These are phyloP conservation scores for Brettanomyces nanus DNA, from an alignment of 805 yeast genomes.

Conservation along the genomic window DNA sequence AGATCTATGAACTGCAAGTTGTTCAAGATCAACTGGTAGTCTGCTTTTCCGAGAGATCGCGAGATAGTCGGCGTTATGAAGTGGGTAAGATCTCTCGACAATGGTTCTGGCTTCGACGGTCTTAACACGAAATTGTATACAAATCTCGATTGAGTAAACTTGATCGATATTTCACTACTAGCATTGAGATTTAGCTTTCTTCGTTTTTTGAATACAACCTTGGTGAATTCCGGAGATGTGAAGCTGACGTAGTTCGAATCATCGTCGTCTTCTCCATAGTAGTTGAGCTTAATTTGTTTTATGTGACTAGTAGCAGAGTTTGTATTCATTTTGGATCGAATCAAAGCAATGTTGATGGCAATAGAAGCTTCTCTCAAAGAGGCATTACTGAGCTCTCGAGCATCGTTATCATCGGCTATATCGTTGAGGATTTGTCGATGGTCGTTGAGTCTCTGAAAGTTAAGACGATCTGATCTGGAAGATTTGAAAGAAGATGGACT, in stretches of 20 bases:
- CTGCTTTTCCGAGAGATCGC: slow-evolving; percentile 6
- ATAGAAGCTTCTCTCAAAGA: background rate
- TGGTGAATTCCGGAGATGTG: background rate
- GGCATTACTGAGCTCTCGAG: background rate
- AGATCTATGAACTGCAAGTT: slow-evolving; percentile 9
- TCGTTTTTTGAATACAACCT: slow-evolving; percentile 1
- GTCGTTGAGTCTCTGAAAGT: slow-evolving; percentile 15
- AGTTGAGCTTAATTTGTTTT: slow-evolving; percentile 8
- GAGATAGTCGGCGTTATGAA: slow-evolving; percentile 3
- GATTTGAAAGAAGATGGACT: slow-evolving; percentile 14
- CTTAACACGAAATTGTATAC: too few species aligned
- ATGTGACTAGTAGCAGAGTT: too few species aligned
- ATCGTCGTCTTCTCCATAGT: slow-evolving; percentile 14
- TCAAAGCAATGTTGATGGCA: background rate
- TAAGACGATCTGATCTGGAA: slow-evolving; percentile 11
- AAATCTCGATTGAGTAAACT: background rate
- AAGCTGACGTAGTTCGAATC: too few species aligned
- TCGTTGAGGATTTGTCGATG: slow-evolving; percentile 6
- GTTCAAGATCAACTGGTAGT: slow-evolving; percentile 9
- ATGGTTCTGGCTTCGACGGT: too few species aligned
- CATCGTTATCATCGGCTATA: slow-evolving; percentile 8
- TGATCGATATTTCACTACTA: too few species aligned
- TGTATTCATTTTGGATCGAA: background rate
- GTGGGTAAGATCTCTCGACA: too few species aligned
- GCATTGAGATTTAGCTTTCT: background rate